Conservation (phyloP, 768 basidiomycete species). For the Mycena galopus region DNA sequence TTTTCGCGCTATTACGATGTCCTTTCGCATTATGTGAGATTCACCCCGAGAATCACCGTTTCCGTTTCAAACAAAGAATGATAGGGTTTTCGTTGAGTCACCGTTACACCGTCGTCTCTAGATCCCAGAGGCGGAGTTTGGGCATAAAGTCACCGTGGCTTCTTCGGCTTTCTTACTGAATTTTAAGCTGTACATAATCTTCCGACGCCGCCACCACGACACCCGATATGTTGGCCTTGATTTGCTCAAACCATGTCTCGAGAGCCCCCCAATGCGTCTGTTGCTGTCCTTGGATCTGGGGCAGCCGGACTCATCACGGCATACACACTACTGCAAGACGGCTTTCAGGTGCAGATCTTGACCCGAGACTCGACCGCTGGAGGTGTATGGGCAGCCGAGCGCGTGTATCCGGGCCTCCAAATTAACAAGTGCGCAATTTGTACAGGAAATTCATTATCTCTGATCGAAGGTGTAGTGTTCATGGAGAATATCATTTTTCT, state of each 20-base stretch:
- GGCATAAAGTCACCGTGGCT: no score
- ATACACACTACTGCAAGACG: constrained; percentile 67
- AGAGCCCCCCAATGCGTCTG: constrained; percentile 20
- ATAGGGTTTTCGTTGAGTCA: no score
- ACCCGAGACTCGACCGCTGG: constrained; percentile 68
- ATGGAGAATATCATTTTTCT: constrained; percentile 75
- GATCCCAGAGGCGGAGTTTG: no score
- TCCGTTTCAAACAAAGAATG: no score
- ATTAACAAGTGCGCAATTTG: constrained; percentile 68
- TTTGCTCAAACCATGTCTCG: background rate
- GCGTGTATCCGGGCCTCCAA: constrained; percentile 67
- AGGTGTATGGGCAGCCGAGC: constrained; percentile 70
- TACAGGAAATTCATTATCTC: background rate
- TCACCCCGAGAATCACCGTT: no score
- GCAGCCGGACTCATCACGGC: constrained; percentile 72
- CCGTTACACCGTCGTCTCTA: no score
- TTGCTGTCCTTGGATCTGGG: constrained; percentile 71
- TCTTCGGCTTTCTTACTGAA: no score
- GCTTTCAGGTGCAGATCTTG: constrained; percentile 69
- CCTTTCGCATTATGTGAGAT: no score
- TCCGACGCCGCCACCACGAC: no score
- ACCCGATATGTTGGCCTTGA: background rate
- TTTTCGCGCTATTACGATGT: background rate
- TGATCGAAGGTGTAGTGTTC: constrained; percentile 57
- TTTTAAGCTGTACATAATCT: no score